Evolutionary conservation across 164 flowering plant genomes (phyloP), one percentile per base, ranked within the genome.

Genomic region (Kingdonia uniflora): DNA sequence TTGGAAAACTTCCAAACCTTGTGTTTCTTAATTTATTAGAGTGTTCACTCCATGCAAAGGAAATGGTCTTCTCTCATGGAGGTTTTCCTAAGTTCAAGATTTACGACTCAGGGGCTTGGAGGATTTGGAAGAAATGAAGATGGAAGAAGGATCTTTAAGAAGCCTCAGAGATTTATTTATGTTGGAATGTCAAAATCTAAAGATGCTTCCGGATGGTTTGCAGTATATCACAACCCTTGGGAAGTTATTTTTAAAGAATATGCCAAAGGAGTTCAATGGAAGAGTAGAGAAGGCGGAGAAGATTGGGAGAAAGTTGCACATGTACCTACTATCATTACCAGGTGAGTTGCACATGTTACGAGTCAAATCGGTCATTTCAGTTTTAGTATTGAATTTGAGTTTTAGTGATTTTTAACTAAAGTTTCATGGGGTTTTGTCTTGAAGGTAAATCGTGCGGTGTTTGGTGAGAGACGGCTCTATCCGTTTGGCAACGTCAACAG

Each of bases 51-150:
- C 25, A 4, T 4, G 61, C 54, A 11, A 14, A 39, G 40, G 40
- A 49, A 17, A 41, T 58, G 61, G 45, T 57, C 16, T 57, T 52
- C 19, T 15, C 37, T 16, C 20, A 43, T 7, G 15, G 41, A 48
- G 37, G 53, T 11, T 57, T 57, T 50, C 60, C 45, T 38, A 40
- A 23, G 40, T 52, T 57, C 35, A 48, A 57, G 3, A 3, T 6
- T 24, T 57, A 4, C 22, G 14, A 22, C 46, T 57, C 1, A 1
- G 13, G 7, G 26, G 13, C 3, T 20, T 57, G 19, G 3, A 12
- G 14, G 16, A 38, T 16, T 16, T 48, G 11, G 26, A 35, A 1
- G 38, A 21, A n/a, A 33, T 26, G 44, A 57, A 11, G 12, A 33
- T 57, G 6, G 38, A 21, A 3, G 19, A 40, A 49, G 54, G 61